Evolutionary conservation across 164 flowering plant genomes (phyloP).

Genomic region (Santalum album): DNA sequence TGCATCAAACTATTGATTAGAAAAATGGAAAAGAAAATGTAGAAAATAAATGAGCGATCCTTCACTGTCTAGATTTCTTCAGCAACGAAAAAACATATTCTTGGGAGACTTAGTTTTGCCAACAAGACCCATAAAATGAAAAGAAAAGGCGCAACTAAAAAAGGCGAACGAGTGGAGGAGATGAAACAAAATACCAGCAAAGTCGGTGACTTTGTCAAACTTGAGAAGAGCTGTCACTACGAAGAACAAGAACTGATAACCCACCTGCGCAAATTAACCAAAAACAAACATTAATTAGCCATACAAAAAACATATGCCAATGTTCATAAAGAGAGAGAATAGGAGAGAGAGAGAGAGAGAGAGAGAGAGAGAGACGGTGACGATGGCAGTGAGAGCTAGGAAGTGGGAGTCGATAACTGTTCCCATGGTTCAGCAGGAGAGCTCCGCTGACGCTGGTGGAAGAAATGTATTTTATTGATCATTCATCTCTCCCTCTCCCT

Average conservation of each 20-base stretch:
- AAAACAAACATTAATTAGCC: constrained; percentile 4
- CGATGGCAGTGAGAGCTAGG: constrained; percentile 74
- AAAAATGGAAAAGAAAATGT: no score
- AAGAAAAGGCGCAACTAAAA: neutral
- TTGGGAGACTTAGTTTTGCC: neutral
- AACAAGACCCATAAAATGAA: neutral
- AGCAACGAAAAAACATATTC: neutral
- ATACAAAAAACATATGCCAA: no score
- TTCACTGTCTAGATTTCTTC: neutral
- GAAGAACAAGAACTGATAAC: constrained; percentile 78
- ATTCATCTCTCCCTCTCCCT: no score
- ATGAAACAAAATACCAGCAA: constrained; percentile 59
- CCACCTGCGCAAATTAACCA: constrained; percentile 34
- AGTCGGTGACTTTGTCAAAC: constrained; percentile 88
- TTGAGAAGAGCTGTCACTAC: constrained; percentile 77
- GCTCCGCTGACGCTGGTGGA: no score
- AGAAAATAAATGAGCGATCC: no score
- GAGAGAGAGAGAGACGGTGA: constrained; percentile 16
- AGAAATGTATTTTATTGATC: no score
- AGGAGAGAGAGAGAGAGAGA: neutral
- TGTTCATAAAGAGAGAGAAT: no score
- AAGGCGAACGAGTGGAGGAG: neutral
- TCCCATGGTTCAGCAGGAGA: constrained; percentile 51
- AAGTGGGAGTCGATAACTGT: constrained; percentile 83
- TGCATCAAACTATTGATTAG: no score